These are phyloP conservation scores for Hippophae rhamnoides DNA, from an alignment of 306 rosid species.

Conservation along the genomic window DNA sequence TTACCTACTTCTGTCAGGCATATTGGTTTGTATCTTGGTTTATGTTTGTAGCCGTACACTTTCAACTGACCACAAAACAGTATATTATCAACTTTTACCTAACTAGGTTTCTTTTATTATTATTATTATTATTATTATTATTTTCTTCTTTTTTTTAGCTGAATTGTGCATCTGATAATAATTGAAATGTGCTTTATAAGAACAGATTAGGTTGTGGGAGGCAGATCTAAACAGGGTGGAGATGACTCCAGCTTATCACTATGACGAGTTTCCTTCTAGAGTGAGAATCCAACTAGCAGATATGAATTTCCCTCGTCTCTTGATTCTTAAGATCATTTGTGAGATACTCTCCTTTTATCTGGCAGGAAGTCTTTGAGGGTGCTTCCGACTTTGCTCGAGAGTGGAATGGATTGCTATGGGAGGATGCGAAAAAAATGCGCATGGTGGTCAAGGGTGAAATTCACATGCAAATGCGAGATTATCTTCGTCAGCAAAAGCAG, in stretches of 20 bases:
- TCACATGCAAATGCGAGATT: slow-evolving; percentile 56
- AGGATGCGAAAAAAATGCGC: slow-evolving; percentile 74
- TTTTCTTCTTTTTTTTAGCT: slow-evolving; percentile 14
- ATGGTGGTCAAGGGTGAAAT: slow-evolving; percentile 69
- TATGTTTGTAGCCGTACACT: not conserved
- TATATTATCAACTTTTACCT: no score
- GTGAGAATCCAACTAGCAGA: slow-evolving; percentile 29
- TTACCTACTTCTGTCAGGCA: not conserved
- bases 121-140: no score
- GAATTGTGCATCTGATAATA: no score
- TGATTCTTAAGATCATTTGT: slow-evolving; percentile 2
- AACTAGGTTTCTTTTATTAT: not conserved
- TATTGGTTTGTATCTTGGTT: not conserved
- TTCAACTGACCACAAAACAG: not conserved
- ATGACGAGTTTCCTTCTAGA: slow-evolving; percentile 85
- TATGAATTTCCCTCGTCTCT: not conserved
- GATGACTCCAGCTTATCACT: slow-evolving; percentile 52
- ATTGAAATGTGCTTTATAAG: slow-evolving; percentile 9
- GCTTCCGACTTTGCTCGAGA: slow-evolving; percentile 83
- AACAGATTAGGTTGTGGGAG: slow-evolving; percentile 92
- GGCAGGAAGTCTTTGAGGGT: slow-evolving; percentile 80
- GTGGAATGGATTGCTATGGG: slow-evolving; percentile 85
- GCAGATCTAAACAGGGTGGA: slow-evolving; percentile 86
- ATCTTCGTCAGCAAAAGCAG: slow-evolving; percentile 67
- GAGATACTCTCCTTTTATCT: slow-evolving; percentile 7